Evolutionary conservation across 192 early-diverging fungal genomes (phyloP).

Genomic region (Obelidium mucronatum): DNA sequence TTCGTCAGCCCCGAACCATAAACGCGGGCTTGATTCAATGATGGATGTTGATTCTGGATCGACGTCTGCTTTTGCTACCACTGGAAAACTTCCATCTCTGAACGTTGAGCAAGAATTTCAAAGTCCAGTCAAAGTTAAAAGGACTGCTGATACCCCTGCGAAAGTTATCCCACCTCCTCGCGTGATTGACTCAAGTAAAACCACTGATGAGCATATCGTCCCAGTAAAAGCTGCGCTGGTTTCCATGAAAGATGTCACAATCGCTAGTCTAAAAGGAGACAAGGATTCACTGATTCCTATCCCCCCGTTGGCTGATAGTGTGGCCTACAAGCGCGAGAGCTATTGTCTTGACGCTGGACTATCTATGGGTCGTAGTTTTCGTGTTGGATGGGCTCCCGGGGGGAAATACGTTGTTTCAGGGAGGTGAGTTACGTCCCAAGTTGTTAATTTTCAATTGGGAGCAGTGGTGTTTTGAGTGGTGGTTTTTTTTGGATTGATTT

Average conservation of each 20-base stretch:
- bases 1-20: background rate
- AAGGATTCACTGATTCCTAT: background rate
- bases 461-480: no score
- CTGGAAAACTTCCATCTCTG: conserved; percentile 1
- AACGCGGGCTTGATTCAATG: conserved; percentile 23
- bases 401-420: conserved; percentile 73
- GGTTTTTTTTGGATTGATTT: no score
- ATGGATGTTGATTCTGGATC: conserved; percentile 16
- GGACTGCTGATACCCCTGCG: background rate
- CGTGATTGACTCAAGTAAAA: background rate
- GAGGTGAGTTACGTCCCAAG: conserved; percentile 40
- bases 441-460: no score
- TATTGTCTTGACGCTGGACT: conserved; percentile 72
- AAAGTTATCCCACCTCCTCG: background rate
- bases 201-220: conserved; percentile 23
- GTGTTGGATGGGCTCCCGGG: conserved; percentile 85
- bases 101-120: conserved; percentile 24
- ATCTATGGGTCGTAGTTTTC: conserved; percentile 81
- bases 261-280: background rate
- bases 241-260: background rate
- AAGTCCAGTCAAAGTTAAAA: conserved; percentile 14
- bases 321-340: conserved; percentile 7
- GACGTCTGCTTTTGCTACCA: background rate
- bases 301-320: conserved; percentile 15
- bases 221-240: background rate